These are phyloP conservation scores for Grigorovia humatica DNA, from an alignment of 805 yeast genomes.

Conservation along the genomic window DNA sequence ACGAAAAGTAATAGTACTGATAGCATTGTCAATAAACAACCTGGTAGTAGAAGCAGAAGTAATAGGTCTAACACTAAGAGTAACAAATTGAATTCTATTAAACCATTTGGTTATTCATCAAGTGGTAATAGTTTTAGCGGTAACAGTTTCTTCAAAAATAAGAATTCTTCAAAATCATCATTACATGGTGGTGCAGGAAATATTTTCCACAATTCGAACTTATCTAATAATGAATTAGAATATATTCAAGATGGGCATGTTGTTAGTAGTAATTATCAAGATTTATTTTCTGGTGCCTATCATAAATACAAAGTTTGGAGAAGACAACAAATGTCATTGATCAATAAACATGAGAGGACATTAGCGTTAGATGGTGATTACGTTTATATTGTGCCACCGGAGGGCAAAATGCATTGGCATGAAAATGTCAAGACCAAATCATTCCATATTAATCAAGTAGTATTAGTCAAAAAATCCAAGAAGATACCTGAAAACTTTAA, in stretches of 20 bases:
- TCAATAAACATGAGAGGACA: constrained; percentile 64
- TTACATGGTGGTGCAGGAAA: constrained; percentile 15
- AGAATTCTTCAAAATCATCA: constrained; percentile 27
- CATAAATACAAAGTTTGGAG: constrained; percentile 84
- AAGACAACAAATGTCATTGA: constrained; percentile 75
- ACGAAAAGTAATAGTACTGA: background rate
- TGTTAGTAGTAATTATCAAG: constrained; percentile 17
- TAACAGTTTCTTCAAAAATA: constrained; percentile 26
- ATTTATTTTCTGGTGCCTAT: constrained; percentile 43
- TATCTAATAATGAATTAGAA: constrained; percentile 10
- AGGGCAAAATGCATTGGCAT: constrained; percentile 65
- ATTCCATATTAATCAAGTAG: constrained; percentile 71
- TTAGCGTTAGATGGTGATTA: constrained; percentile 92
- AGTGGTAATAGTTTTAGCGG: constrained; percentile 9
- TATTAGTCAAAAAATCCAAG: constrained; percentile 63
- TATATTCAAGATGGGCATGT: constrained; percentile 9
- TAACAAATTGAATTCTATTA: background rate
- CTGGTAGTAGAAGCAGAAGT: background rate
- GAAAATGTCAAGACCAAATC: constrained; percentile 75
- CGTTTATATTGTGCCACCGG: constrained; percentile 70
- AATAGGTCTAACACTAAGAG: background rate
- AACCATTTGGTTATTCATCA: constrained; percentile 2
- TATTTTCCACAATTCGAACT: constrained; percentile 11
- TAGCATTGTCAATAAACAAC: background rate
- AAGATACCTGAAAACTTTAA: constrained; percentile 75